A percentile compares a stretch with the other conserved stretches of the same genome.
phyloP scores from a whole-genome alignment of 129 eudicot genomes.

The Kitagawia praeruptora region DNA sequence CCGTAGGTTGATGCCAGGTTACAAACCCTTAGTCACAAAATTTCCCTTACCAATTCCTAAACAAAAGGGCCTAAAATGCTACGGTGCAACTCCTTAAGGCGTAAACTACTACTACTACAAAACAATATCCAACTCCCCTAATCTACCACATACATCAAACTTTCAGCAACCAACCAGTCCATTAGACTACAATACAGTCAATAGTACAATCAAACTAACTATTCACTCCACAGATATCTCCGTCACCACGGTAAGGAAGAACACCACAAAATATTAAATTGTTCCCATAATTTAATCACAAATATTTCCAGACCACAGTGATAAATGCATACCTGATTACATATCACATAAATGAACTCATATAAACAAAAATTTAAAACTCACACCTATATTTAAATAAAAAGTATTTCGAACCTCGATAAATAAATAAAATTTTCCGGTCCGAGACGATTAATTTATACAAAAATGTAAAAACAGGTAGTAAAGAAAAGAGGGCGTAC shows the following conservation, averaged over 20 bases:
- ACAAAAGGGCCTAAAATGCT: neutral
- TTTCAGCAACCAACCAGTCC: neutral
- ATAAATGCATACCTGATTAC: no score
- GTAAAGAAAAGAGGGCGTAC: constrained; percentile 23
- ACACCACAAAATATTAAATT: no score
- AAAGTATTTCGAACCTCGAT: neutral
- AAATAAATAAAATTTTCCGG: neutral
- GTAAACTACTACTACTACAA: neutral
- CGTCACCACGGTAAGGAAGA: neutral
- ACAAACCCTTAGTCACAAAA: neutral
- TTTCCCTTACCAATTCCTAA: neutral
- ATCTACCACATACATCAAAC: neutral
- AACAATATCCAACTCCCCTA: neutral
- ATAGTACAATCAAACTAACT: neutral
- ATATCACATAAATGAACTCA: no score
- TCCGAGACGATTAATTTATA: no score
- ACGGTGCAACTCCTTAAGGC: neutral
- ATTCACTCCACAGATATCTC: neutral
- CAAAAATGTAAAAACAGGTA: neutral
- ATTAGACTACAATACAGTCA: neutral
- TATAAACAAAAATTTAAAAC: no score
- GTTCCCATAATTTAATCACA: neutral
- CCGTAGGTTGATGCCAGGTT: no score
- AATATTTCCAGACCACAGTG: no score
- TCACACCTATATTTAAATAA: no score